Percentiles rank a stretch among this genome's conserved stretches.
Evolutionary conservation across 140 eudicot species (phyloP).

Genomic region (Stevia rebaudiana): DNA sequence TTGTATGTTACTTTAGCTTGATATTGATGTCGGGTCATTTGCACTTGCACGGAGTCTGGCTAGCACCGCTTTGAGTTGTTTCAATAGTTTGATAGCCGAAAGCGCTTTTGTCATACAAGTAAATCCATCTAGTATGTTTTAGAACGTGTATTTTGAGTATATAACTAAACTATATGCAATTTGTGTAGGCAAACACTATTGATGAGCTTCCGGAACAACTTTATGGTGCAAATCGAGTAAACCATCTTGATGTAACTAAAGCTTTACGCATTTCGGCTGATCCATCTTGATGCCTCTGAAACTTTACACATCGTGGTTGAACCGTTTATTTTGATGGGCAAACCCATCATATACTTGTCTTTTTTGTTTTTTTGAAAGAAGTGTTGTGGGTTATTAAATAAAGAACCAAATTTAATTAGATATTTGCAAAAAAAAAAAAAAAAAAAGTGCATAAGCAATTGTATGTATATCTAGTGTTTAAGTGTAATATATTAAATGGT

Average conservation of each 20-base stretch:
- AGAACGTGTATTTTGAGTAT: neutral
- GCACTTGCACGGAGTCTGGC: slow-evolving; percentile 57
- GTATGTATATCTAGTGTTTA: too few relatives aligned
- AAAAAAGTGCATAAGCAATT: too few relatives aligned
- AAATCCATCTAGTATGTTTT: neutral
- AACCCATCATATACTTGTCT: too few relatives aligned
- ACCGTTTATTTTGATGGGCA: too few relatives aligned
- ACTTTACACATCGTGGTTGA: slow-evolving; percentile 7
- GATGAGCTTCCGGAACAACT: slow-evolving; percentile 64
- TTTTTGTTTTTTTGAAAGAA: too few relatives aligned
- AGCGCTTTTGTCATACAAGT: slow-evolving; percentile 62
- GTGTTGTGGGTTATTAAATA: too few relatives aligned
- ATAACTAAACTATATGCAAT: neutral
- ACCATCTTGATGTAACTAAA: slow-evolving; percentile 49
- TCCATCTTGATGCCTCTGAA: slow-evolving; percentile 48
- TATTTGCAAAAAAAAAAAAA: too few relatives aligned
- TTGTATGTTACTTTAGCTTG: slow-evolving; percentile 39
- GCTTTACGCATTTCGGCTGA: slow-evolving; percentile 39
- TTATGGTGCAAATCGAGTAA: slow-evolving; percentile 45
- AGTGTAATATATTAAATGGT: too few relatives aligned
- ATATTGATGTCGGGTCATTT: slow-evolving; percentile 66
- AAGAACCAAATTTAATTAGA: too few relatives aligned
- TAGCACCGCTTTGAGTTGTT: slow-evolving; percentile 51
- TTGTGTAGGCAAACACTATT: slow-evolving; percentile 44
- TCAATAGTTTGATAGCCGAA: slow-evolving; percentile 54